phyloP scores from a whole-genome alignment of 306 rosid species.

The Canavalia ensiformis region DNA sequence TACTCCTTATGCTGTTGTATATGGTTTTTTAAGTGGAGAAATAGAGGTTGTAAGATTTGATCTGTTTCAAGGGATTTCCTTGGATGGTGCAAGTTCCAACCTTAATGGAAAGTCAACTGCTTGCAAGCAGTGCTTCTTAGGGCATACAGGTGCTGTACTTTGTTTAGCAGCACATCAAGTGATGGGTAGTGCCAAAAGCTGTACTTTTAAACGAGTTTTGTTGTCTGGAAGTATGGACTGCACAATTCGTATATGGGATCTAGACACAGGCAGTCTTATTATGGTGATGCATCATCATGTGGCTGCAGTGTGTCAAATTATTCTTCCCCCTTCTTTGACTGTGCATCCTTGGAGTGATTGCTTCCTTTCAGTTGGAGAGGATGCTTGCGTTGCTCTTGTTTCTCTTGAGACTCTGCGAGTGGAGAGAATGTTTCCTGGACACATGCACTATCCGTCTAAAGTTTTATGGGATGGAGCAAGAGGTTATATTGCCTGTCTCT shows the following conservation, averaged over 20 bases:
- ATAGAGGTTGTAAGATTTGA: conserved; percentile 81
- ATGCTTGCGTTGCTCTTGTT: conserved; percentile 86
- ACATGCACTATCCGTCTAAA: conserved; percentile 81
- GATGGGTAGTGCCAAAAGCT: conserved; percentile 60
- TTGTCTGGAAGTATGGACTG: conserved; percentile 95
- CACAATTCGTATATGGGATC: conserved; percentile 91
- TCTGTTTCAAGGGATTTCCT: conserved; percentile 65
- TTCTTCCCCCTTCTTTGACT: conserved; percentile 78
- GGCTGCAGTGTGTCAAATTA: conserved; percentile 89
- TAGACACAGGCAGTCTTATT: conserved; percentile 74
- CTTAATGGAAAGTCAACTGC: conserved; percentile 56
- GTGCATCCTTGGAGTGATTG: conserved; percentile 85
- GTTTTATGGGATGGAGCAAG: conserved; percentile 95
- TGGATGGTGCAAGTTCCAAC: conserved; percentile 60
- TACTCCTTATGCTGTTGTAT: conserved; percentile 76
- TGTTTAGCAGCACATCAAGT: conserved; percentile 94
- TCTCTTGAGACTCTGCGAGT: conserved; percentile 89
- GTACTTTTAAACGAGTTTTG: conserved; percentile 66
- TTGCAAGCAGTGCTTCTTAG: conserved; percentile 68
- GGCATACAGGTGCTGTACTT: conserved; percentile 86
- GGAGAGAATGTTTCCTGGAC: conserved; percentile 98
- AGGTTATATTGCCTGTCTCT: conserved; percentile 90
- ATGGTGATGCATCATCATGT: conserved; percentile 95
- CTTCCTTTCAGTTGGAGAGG: conserved; percentile 96
- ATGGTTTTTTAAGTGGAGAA: conserved; percentile 81